Conservation (phyloP, 345 rosid species). For the Erucastrum elatum region DNA sequence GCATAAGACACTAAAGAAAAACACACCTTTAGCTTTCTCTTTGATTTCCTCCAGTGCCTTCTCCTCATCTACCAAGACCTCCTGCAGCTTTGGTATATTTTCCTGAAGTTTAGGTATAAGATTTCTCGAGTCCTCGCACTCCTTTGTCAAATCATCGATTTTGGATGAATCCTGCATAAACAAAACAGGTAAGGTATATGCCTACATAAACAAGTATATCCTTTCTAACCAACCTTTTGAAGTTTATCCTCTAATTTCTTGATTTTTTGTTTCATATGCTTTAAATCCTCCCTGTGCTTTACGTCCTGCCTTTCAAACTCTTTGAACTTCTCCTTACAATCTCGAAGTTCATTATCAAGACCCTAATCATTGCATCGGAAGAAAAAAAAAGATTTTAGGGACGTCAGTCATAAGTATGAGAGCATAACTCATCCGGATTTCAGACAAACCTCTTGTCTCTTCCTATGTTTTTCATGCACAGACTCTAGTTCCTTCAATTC, state of each 20-base stretch:
- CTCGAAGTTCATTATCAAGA: constrained; percentile 66
- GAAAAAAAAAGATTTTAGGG: not conserved
- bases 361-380: constrained; percentile 51
- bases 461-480: constrained; percentile 66
- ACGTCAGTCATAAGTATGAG: constrained; percentile 5
- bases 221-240: constrained; percentile 57
- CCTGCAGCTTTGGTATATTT: constrained; percentile 70
- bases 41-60: constrained; percentile 67
- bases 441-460: constrained; percentile 78
- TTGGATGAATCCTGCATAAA: constrained; percentile 67
- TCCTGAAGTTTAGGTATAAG: constrained; percentile 82
- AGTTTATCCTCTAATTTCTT: constrained; percentile 89
- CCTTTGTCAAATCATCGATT: constrained; percentile 63
- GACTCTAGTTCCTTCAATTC: constrained; percentile 73
- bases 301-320: constrained; percentile 97
- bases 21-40: constrained; percentile 75
- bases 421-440: constrained; percentile 16
- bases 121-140: constrained; percentile 58
- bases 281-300: constrained; percentile 83
- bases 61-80: constrained; percentile 68
- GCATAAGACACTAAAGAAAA: constrained; percentile 22
- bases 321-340: constrained; percentile 84
- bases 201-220: constrained; percentile 15
- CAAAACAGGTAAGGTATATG: constrained; percentile 33
- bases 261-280: constrained; percentile 92